These are phyloP conservation scores for Silene vulgaris DNA, from an alignment of 179 eudicot genomes.

Conservation along the genomic window DNA sequence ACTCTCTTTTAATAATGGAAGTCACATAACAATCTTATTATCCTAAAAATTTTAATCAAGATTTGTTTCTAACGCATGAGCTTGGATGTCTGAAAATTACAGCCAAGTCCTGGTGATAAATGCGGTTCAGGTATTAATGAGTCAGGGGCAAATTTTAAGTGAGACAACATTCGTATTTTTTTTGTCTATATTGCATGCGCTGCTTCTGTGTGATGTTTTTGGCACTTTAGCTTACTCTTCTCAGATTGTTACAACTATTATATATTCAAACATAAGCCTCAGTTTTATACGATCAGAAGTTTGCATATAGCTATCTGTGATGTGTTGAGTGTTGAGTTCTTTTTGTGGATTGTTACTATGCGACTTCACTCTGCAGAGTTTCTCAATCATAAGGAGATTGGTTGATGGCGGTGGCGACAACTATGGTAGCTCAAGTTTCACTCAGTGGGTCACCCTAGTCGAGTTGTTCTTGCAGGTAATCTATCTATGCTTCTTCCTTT, in stretches of 20 bases:
- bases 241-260: not conserved
- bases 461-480: conserved; percentile 71
- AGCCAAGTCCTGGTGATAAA: not conserved
- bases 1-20: conserved; percentile 5
- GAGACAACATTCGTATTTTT: not conserved
- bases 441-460: conserved; percentile 75
- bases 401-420: conserved; percentile 49
- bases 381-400: conserved; percentile 53
- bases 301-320: not conserved
- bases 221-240: not conserved
- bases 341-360: conserved; percentile 4
- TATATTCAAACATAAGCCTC: too few species aligned
- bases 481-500: conserved; percentile 10
- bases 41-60: too few species aligned
- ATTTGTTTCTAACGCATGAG: not conserved
- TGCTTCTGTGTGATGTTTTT: not conserved
- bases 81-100: not conserved
- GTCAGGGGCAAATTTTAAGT: too few species aligned
- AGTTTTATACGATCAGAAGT: not conserved
- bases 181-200: not conserved
- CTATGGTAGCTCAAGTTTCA: conserved; percentile 58
- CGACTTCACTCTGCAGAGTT: conserved; percentile 51
- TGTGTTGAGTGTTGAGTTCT: not conserved
- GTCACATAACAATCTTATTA: not conserved
- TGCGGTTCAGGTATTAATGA: not conserved